Base-by-base conservation (phyloP, 2,329 filamentous ascomycete species). In the Thielaviopsis ethacetica region DNA sequence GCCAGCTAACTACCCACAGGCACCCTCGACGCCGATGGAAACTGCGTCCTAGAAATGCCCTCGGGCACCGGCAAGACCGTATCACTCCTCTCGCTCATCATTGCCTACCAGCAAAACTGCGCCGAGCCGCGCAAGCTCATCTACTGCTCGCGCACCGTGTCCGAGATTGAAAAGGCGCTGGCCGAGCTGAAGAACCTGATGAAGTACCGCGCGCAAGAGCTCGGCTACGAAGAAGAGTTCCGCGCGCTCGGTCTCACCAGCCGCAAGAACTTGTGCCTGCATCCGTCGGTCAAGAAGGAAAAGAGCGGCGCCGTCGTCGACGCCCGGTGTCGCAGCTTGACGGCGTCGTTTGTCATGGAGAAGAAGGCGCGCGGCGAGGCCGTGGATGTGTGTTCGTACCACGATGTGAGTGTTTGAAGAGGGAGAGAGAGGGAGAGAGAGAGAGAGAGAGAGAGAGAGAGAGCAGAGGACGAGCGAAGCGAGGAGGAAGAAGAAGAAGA, bases 61-160 rank as follows among this genome's bases (percentile, higher is more conserved):
- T 98, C 93, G 61, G 93, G 93, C 51, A 98, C 93, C 24, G 93
- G 93, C 62, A 98, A 98, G 76, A 98, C 93, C 0, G 88, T 98
- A 26, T 96, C 93, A 10, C 77, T 98, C 4, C 76, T 98, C 52
- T 96, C 93, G 0, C 80, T 98, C 65, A 98, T 98, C 67, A 84
- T 98, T 60, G 91, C 93, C 50, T 98, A 98, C 67, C 94, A 98
- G 71, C 88, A 93, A 69, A 85, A 91, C 69, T 91, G 91, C 67
- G 89, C 91, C 2, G 89, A 95, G 68, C 88, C 93, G 66, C 80
- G 94, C 59, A 98, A 98, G 72, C 82, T 98, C 56, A 96, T 98
- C 59, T 98, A 98, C 72, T 98, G 93, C 76, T 98, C 93, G 63
- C 90, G 93, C 83, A 98, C 93, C 59, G 98, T 98, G 91, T 98